A percentile compares a stretch with the other conserved stretches of the same genome.
Evolutionary conservation across 106 monocot genomes (phyloP).

Genomic region (Amphibolis antarctica): DNA sequence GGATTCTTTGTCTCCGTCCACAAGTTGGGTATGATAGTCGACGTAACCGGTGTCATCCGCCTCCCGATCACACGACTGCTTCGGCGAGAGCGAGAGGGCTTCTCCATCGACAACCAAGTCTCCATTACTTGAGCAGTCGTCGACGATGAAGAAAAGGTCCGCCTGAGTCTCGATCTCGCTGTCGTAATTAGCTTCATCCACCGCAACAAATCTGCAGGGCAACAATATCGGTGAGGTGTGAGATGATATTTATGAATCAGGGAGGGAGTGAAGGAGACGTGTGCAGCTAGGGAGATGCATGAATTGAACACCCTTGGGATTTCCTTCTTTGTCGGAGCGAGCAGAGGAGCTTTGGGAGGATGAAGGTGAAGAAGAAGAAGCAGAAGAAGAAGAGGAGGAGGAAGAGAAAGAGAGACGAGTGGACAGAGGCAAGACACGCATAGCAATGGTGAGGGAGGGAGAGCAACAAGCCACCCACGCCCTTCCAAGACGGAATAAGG

Average conservation of each 20-base stretch:
- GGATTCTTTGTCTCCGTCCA: conserved; percentile 1
- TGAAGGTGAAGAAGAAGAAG: conserved; percentile 28
- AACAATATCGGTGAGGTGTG: not conserved
- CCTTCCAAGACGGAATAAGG: not conserved
- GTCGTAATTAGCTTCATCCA: not conserved
- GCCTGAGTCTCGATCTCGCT: conserved; percentile 8
- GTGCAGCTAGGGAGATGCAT: not conserved
- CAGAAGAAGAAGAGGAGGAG: conserved; percentile 40
- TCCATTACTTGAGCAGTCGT: conserved; percentile 9
- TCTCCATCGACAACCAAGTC: conserved; percentile 27
- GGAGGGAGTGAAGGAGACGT: not conserved
- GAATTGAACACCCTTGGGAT: not conserved
- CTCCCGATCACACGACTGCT: conserved; percentile 6
- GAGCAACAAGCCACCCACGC: conserved; percentile 15
- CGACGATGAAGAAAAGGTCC: not conserved
- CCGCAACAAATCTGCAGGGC: conserved; percentile 14
- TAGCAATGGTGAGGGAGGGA: conserved; percentile 25
- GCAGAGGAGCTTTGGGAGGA: conserved; percentile 50
- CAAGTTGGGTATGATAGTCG: conserved; percentile 13
- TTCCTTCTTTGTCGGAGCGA: conserved; percentile 13
- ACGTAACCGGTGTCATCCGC: not conserved
- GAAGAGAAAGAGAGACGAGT: not conserved
- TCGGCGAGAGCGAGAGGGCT: conserved; percentile 26
- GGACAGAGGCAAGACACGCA: not conserved
- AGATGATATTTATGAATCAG: not conserved